Conservation (phyloP, 257 asterid species). For the Thymus quinquecostatus region DNA sequence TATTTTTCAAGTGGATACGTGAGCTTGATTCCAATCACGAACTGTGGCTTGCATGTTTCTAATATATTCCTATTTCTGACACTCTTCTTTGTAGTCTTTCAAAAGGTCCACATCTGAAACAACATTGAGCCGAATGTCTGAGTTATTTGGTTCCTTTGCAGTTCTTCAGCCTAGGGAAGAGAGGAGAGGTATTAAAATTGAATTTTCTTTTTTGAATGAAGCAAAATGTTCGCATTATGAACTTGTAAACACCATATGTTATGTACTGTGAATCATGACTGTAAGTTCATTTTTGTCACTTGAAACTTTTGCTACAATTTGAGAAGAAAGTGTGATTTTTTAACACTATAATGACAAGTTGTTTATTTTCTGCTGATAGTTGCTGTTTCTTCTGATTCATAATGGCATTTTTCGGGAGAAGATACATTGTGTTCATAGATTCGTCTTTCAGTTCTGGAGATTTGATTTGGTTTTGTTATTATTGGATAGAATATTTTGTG, state of each 20-base stretch:
- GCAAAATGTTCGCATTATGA: neutral
- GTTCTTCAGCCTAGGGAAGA: conserved; percentile 61
- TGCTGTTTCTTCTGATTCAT: neutral
- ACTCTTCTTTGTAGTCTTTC: conserved; percentile 46
- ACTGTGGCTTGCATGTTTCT: conserved; percentile 13
- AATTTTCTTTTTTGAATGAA: neutral
- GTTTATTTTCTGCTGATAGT: neutral
- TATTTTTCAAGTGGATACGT: neutral
- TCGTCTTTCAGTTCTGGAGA: no score
- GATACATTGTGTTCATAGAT: neutral
- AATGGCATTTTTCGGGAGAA: neutral
- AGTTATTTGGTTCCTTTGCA: conserved; percentile 64
- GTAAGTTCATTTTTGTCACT: neutral
- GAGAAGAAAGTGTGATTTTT: conserved; percentile 7
- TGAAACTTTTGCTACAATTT: neutral
- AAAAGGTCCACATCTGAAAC: conserved; percentile 83
- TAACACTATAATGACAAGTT: neutral
- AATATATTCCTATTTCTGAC: conserved; percentile 27
- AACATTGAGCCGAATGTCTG: conserved; percentile 65
- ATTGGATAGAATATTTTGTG: neutral
- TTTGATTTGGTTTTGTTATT: neutral
- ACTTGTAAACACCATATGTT: neutral
- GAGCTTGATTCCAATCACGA: neutral
- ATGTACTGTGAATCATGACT: neutral
- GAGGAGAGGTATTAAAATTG: conserved; percentile 50